These are phyloP conservation scores for Boletellus ananiceps DNA, from an alignment of 768 basidiomycete species.

Conservation along the genomic window DNA sequence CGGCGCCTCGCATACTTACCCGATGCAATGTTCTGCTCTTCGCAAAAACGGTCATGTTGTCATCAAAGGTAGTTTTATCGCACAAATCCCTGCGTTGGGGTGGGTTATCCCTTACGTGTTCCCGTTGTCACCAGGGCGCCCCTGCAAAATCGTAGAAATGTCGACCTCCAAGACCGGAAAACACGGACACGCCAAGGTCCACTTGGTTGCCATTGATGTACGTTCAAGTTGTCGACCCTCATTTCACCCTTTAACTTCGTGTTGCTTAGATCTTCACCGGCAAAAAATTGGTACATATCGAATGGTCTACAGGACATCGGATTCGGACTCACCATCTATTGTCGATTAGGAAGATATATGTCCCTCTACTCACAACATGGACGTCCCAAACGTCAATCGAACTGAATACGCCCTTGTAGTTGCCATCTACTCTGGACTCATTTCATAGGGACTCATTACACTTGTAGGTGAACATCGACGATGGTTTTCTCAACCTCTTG, in stretches of 20 bases:
- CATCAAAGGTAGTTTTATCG: conserved; percentile 65
- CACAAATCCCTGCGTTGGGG: not conserved
- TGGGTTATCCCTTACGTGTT: too few species aligned
- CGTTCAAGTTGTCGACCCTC: conserved; percentile 30
- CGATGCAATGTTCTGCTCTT: conserved; percentile 96
- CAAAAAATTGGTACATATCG: conserved; percentile 75
- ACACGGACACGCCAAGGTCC: conserved; percentile 99
- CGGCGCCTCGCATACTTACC: conserved; percentile 75
- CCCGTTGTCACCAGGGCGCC: conserved; percentile 50
- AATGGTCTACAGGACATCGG: not conserved
- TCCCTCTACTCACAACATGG: conserved; percentile 99
- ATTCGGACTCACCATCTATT: conserved; percentile 4
- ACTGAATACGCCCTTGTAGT: conserved; percentile 87
- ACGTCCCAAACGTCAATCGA: conserved; percentile 91
- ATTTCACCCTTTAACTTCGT: conserved; percentile 1
- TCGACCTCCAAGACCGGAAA: conserved; percentile 99
- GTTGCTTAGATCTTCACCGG: conserved; percentile 87
- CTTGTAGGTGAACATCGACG: conserved; percentile 78
- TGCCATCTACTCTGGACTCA: conserved; percentile 2
- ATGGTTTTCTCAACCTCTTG: conserved; percentile 95
- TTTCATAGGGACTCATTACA: conserved; percentile 3
- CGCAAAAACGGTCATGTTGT: conserved; percentile 91
- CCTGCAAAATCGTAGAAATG: conserved; percentile 99
- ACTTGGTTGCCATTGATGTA: conserved; percentile 95
- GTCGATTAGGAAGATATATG: conserved; percentile 78